Percentiles rank a stretch among this genome's conserved stretches.
These are phyloP conservation scores for Aspergillus vadensis DNA, from an alignment of 2,329 filamentous ascomycete species.

Conservation along the genomic window DNA sequence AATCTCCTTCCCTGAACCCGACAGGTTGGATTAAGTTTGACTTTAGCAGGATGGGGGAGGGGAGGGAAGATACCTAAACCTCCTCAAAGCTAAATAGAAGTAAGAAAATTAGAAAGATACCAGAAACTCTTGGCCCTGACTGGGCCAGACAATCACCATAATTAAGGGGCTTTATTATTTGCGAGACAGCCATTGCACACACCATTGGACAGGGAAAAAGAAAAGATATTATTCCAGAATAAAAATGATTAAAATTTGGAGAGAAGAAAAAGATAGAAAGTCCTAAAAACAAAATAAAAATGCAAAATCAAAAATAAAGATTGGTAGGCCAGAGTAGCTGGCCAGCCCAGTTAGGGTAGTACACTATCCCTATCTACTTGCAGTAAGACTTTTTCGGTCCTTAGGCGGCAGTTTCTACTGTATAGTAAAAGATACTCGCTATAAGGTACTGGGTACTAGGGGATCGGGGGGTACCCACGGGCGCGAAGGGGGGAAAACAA, in stretches of 20 bases:
- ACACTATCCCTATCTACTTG: no score
- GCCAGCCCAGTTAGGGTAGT: no score
- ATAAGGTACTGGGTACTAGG: not conserved
- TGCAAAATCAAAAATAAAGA: no score
- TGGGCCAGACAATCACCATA: not conserved
- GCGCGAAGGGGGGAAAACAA: not conserved
- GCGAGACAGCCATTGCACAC: not conserved
- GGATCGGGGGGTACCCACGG: not conserved
- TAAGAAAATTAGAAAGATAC: conserved; percentile 1
- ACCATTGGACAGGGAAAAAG: not conserved
- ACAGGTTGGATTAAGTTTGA: conserved; percentile 42
- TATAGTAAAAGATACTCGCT: not conserved
- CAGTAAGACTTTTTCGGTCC: no score
- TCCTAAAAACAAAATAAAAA: not conserved
- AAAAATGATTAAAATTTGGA: not conserved
- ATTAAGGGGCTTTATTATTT: not conserved
- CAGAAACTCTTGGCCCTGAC: not conserved
- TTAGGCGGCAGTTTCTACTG: no score
- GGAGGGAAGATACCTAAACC: conserved; percentile 14
- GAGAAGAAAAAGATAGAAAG: not conserved
- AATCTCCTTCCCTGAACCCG: conserved; percentile 21
- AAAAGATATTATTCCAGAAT: no score
- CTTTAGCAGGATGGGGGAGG: conserved; percentile 33
- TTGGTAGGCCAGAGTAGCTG: no score
- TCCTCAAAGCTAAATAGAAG: not conserved